Evolutionary conservation across 148 eudicot genomes (phyloP), one percentile per base, ranked within the genome.

Genomic region (Dysphania ambrosioides): DNA sequence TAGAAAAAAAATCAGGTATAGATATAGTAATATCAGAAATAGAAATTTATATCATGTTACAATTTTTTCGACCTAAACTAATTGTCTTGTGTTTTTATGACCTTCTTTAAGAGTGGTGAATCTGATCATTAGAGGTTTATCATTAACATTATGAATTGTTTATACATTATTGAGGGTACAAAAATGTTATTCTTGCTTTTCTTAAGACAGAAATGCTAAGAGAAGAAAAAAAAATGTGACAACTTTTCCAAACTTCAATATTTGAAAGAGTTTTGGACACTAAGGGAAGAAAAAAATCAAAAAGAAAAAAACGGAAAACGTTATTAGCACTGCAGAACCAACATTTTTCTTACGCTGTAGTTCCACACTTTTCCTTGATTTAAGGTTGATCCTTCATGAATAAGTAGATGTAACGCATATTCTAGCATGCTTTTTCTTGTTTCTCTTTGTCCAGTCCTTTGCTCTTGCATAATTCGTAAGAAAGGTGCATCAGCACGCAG

Each of bases 391-490:
- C 24, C 15, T 51, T 51, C 55, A 49, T 0, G 59, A 40, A 51
- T 47, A 0, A 44, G 30, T 29, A 30, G 1, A 47, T 5, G 27
- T 31, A 49, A 51, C 72, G 60, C 23, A 27, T 19, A 49, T 35
- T 44, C 24, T 68, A 68, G 55, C 72, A 59, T 70, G 40, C 59
- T 2, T 68, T 68, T 42, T 44, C 72, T 47, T 70, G 72, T 23
- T 47, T 30, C 56, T 70, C 35, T 51, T 70, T 31, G 27, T 70
- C 41, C 55, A 41, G 16, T 23, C 21, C n/a, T 66, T 66, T 27
- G 21, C 21, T 23, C 34, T 40, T 41, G 13, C 27, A 13, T 11
- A 44, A 1, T 44, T 41, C 40, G 32, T 61, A 13, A 29, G 3
- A 32, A 6, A 29, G 16, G 16, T 21, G 66, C 66, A 12, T 53